Base-by-base conservation (phyloP, 345 rosid genomes). In the Gossypium herbaceum region DNA sequence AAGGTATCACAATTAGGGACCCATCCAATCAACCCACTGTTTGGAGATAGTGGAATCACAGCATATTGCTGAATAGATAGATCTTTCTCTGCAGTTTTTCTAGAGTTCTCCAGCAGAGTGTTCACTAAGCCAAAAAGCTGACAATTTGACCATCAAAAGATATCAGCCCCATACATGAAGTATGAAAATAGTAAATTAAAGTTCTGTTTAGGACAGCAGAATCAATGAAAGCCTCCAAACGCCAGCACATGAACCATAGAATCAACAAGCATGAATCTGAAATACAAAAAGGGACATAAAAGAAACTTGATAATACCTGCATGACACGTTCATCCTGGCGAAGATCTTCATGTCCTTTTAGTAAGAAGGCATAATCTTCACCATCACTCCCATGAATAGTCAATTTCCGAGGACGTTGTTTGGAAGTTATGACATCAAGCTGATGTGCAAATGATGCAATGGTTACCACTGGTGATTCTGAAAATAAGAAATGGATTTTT, bases 291-390 rank as follows among this genome's bases (percentile, higher is more conserved):
- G 54, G 58, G 3, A 20, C 41, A 73, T 29, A 11, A 65, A 67
- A 29, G 70, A 68, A 77, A 80, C 44, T n/a, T 39, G 41, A 73
- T 24, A 13, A 20, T 73, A 94, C 98, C 98, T 95, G 99, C 99
- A 95, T 95, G 80, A 95, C 99, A 78, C 98, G 99, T 75, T 95
- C 99, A 86, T 95, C 98, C 77, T 95, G 99, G 81, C 99, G 97
- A 59, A 95, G 79, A 84, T 95, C 99, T 85, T 95, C 99, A 79
- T 95, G 99, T 44, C 99, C 98, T 86, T 95, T 95, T 74, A 95
- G 86, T 88, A 95, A 81, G 81, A 93, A 95, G 72, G 97, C 90
- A 79, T 95, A 81, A 70, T 91, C 98, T 81, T 91, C 91, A 61
- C 99, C 99, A 70, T 95, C 94, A 80, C 85, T 95, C 61, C 98